Evolutionary conservation across 2,329 filamentous ascomycete species (phyloP), one percentile per base, ranked within the genome.

Genomic region (Alternaria solani): DNA sequence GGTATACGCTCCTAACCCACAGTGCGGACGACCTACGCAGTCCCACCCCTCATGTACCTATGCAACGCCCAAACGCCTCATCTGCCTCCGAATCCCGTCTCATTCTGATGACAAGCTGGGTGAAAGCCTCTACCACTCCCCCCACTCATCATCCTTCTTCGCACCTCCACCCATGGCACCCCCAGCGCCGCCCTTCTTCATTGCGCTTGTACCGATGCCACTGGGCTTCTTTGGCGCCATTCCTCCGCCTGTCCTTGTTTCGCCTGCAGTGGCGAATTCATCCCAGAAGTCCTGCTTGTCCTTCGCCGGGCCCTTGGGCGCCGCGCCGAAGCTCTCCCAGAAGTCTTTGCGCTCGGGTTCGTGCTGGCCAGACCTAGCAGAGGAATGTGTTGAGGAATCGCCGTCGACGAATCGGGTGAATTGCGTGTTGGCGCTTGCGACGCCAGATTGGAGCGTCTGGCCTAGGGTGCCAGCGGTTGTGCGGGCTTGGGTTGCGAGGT

Each of bases 401-500:
- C 91, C 92, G 75, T 98, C 95, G 53, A 98, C 93, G 72, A 98
- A 97, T 52, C 90, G 88, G 75, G 85, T 92, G 81, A 98, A 90
- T 41, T 89, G 87, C 7, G 95, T 91, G 55, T 92, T 90, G 0
- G 94, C 92, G 54, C 84, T 89, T 72, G 88, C 89, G 28, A 91
- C 90, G 14, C 91, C 90, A 11, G 81, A 79, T 72, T 82, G 88
- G 73, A 87, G 88, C 83, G 72, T 91, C 84, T 79, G 87, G 79
- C 83, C 87, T 81, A 87, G 75, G 55, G 82, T 77, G 18, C 81
- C 67, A 51, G 84, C 84, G 16, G 85, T 83, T 58, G 81, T 62
- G 84, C 92, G 78, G 85, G 88, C 81, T 87, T 92, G 76, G 11
- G 81, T 73, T 43, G 82, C 81, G 49, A 84, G 68, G 62, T 85